These are phyloP conservation scores for Venturia carpophila DNA, from an alignment of 2,329 filamentous ascomycete species.

Conservation along the genomic window DNA sequence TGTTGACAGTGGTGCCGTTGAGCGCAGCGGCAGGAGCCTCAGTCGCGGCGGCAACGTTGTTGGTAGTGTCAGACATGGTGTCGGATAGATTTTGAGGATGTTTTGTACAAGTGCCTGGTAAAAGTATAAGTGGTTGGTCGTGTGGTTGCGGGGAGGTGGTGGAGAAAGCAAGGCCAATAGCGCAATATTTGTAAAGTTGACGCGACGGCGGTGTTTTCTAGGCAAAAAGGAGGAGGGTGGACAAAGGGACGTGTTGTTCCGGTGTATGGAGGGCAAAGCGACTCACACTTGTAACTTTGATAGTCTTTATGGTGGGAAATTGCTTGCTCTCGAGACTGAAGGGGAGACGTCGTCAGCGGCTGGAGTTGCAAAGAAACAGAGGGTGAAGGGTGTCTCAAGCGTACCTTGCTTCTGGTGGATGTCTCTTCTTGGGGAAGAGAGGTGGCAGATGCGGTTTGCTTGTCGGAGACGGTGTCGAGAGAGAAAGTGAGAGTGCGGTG, in stretches of 20 bases:
- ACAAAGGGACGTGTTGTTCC: background rate
- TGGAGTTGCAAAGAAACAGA: background rate
- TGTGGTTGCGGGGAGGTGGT: background rate
- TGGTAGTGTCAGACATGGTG: conserved; percentile 31
- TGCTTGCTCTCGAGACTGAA: conserved; percentile 6
- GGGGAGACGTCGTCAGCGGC: background rate
- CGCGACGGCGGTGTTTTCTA: background rate
- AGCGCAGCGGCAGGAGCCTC: conserved; percentile 51
- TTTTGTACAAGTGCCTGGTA: background rate
- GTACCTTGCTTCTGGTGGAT: conserved; percentile 10
- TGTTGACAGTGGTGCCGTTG: conserved; percentile 59
- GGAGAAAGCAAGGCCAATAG: background rate
- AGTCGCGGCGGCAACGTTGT: conserved; percentile 1
- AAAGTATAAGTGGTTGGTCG: background rate
- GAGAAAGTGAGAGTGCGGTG: background rate
- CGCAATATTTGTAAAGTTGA: background rate
- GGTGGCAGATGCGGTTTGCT: conserved; percentile 12
- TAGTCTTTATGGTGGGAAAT: conserved; percentile 1
- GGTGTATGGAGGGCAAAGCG: background rate
- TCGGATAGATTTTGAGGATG: background rate
- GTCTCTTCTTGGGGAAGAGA: conserved; percentile 3
- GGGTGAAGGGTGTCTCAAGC: background rate
- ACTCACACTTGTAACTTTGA: conserved; percentile 14
- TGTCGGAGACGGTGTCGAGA: conserved; percentile 1
- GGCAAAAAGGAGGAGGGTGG: background rate